Conservation (phyloP, 176 grass and related monocot species). For the Paspalum vaginatum region DNA sequence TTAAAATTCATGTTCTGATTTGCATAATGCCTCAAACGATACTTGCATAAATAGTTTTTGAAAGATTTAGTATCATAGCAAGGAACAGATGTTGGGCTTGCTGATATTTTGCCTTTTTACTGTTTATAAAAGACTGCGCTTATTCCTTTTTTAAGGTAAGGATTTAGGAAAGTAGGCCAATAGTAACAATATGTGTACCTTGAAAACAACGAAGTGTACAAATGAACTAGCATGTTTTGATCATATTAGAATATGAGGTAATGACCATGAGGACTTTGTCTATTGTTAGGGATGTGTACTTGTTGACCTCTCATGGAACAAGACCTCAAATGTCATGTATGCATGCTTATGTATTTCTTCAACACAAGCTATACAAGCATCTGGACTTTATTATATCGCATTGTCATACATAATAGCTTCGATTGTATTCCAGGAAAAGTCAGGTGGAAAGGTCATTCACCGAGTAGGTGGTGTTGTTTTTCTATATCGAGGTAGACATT, state of each 20-base stretch:
- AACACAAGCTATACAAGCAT: conserved; percentile 18
- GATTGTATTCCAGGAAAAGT: conserved; percentile 73
- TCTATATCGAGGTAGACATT: conserved; percentile 84
- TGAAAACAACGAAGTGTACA: neutral
- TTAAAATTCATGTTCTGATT: neutral
- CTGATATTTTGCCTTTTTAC: neutral
- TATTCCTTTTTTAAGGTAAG: neutral
- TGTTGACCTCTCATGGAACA: conserved; percentile 32
- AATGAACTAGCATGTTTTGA: conserved; percentile 21
- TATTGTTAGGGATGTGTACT: conserved; percentile 24
- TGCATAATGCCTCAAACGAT: neutral
- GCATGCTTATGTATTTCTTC: conserved; percentile 9
- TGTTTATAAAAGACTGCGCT: neutral
- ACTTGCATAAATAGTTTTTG: neutral
- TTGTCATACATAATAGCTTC: neutral
- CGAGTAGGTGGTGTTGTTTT: conserved; percentile 73
- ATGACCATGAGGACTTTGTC: conserved; percentile 6
- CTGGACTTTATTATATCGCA: conserved; percentile 22
- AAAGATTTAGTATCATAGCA: neutral
- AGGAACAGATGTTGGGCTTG: neutral
- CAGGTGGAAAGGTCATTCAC: conserved; percentile 81
- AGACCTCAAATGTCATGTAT: conserved; percentile 26
- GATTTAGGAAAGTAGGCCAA: neutral
- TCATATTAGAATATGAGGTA: conserved; percentile 1
- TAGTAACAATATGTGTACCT: neutral